phyloP scores from a whole-genome alignment of 495 filamentous ascomycete genomes.

The Aspergillus heteromorphus region DNA sequence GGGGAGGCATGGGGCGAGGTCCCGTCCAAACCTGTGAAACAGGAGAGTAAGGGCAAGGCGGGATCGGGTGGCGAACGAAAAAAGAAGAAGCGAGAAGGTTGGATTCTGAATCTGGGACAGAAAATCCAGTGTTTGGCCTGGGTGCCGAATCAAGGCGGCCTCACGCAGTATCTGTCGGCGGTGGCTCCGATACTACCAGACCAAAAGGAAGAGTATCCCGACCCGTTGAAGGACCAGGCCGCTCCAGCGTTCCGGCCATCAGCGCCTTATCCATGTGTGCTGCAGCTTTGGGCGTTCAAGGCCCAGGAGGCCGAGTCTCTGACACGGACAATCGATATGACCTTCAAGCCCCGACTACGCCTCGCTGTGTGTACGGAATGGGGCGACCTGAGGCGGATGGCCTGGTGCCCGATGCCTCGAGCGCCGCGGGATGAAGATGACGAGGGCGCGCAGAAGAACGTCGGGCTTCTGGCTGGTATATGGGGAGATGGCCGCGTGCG shows the following conservation, averaged over 20 bases:
- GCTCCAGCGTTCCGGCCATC: conserved; percentile 45
- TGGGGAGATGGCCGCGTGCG: conserved; percentile 59
- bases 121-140: conserved; percentile 51
- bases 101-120: conserved; percentile 52
- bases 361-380: conserved; percentile 58
- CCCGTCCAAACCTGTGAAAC: conserved; percentile 5
- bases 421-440: conserved; percentile 30
- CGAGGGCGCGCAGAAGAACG: conserved; percentile 21
- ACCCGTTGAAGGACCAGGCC: conserved; percentile 22
- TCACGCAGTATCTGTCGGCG: conserved; percentile 52
- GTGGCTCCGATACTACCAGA: conserved; percentile 34
- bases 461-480: conserved; percentile 59
- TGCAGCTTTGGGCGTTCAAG: conserved; percentile 59
- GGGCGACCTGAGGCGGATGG: conserved; percentile 54
- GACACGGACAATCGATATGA: conserved; percentile 35
- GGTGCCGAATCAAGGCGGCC: conserved; percentile 49
- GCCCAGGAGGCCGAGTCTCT: conserved; percentile 22
- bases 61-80: not conserved
- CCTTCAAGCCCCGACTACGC: conserved; percentile 32
- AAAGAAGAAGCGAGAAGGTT: conserved; percentile 43
- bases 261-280: conserved; percentile 39
- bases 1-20: conserved; percentile 37
- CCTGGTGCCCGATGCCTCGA: conserved; percentile 57
- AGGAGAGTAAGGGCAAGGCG: not conserved
- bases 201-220: conserved; percentile 23